phyloP scores from a whole-genome alignment of 352 stramenopile species.

The Phytopythium oedochilum region DNA sequence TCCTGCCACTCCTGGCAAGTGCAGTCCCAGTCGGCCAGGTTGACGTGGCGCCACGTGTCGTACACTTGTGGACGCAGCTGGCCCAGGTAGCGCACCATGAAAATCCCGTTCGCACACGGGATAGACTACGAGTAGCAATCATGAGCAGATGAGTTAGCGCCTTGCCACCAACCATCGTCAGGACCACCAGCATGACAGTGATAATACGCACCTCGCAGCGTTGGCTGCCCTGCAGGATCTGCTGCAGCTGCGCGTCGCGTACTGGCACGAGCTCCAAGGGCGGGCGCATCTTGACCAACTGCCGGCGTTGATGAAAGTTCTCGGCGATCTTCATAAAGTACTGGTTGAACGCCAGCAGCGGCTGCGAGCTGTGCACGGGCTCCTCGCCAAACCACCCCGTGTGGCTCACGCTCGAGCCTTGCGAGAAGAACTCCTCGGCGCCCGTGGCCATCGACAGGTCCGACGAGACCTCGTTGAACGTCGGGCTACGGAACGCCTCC shows the following conservation, averaged over 20 bases:
- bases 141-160: no score
- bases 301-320: conserved; percentile 61
- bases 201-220: conserved; percentile 62
- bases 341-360: conserved; percentile 53
- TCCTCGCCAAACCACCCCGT: conserved; percentile 62
- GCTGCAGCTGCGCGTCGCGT: conserved; percentile 57
- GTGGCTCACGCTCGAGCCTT: conserved; percentile 31
- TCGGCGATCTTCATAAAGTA: conserved; percentile 74
- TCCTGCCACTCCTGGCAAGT: conserved; percentile 82
- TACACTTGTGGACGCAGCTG: conserved; percentile 45
- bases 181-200: conserved; percentile 3
- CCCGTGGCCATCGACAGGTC: conserved; percentile 45
- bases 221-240: conserved; percentile 69
- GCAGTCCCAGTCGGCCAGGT: conserved; percentile 70
- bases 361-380: conserved; percentile 53
- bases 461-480: conserved; percentile 68
- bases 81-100: conserved; percentile 72
- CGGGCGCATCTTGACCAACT: conserved; percentile 46
- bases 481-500: conserved; percentile 55
- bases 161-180: conserved; percentile 1
- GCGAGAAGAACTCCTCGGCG: conserved; percentile 36
- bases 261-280: conserved; percentile 56
- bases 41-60: conserved; percentile 76
- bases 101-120: conserved; percentile 70
- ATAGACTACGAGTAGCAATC: no score